Base-by-base conservation (phyloP, 75 land plant genomes). In the Sequoia sempervirens region DNA sequence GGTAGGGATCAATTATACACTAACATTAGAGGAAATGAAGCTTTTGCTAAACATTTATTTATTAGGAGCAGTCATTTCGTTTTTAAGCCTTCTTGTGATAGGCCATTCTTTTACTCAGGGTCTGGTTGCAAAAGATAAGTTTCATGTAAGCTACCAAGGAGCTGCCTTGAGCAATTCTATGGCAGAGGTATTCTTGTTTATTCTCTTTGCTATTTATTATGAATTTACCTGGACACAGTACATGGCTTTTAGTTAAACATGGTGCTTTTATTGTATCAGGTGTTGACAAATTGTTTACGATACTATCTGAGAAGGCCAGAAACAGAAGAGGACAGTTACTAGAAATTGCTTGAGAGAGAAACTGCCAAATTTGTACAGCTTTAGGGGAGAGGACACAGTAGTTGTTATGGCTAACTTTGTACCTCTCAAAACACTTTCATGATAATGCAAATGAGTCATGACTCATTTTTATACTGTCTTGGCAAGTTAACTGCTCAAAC, bases 291-390 rank as follows among this genome's bases (percentile, higher is more conserved):
- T 82, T 90, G 91, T 61, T 86, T 98, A 36, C 92, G 95, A 12
- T 98, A 96, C 86, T 96, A 98, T 83, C 94, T 98, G 32, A 74
- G 97, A 66, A 92, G 97, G 83, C 98, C 99, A 74, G 94, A 96
- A 88, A 96, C 93, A 28, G 99, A 98, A 41, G 94, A 92, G 26
- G 99, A 95, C 40, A 98, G 99, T 87, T 96, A 98, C 80, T 98
- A 82, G 80, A 8, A 15, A 78, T 43, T 78, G 34, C 15, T 69
- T 14, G 2, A 69, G 11, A 69, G 32, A 32, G 32, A 32, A 32
- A 9, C 32, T 69, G 32, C 2, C 73, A 28, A 69, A 30, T 30
- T 69, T 69, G 73, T 69, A 30, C 12, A 11, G 36, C 73, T 69
- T 69, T 30, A 69, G 6, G 5, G 1, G 52, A 50, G 52, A 50